Evolutionary conservation across 768 basidiomycete genomes (phyloP).

Genomic region (Boletus rubescentipes): DNA sequence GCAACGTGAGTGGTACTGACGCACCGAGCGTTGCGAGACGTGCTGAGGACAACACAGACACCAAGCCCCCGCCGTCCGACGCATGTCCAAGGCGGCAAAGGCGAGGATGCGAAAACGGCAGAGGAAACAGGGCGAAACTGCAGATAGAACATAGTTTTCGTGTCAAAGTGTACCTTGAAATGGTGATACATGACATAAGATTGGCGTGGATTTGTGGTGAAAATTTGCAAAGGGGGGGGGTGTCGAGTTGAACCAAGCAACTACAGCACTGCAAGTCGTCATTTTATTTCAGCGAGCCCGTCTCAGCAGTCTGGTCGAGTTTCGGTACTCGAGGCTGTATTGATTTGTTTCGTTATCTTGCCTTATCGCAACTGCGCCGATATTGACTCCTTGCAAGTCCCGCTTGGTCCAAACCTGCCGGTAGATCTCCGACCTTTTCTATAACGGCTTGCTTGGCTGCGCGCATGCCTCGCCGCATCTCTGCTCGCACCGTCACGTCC

Average conservation of each 20-base stretch:
- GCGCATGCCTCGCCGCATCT: constrained; percentile 59
- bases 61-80: constrained; percentile 53
- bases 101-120: constrained; percentile 48
- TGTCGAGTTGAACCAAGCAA: constrained; percentile 6
- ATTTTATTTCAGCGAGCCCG: constrained; percentile 13
- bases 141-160: constrained; percentile 13
- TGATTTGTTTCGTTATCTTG: constrained; percentile 24
- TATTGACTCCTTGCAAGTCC: constrained; percentile 21
- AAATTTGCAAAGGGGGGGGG: constrained; percentile 10
- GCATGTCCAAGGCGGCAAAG: constrained; percentile 58
- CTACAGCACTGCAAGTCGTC: constrained; percentile 1
- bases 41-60: constrained; percentile 42
- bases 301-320: constrained; percentile 14
- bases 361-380: constrained; percentile 19
- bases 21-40: not conserved
- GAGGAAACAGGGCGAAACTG: constrained; percentile 30
- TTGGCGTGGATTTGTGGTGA: constrained; percentile 12
- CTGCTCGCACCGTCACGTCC: constrained; percentile 37
- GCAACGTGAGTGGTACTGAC: constrained; percentile 35
- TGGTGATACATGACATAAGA: constrained; percentile 26
- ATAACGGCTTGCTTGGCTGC: constrained; percentile 37
- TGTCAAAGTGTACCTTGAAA: constrained; percentile 8
- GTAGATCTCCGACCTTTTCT: constrained; percentile 38
- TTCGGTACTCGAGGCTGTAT: constrained; percentile 6
- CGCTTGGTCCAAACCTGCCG: constrained; percentile 24